phyloP scores from a whole-genome alignment of 108 stramenopile species.

The Fistulifera pelliculosa region DNA sequence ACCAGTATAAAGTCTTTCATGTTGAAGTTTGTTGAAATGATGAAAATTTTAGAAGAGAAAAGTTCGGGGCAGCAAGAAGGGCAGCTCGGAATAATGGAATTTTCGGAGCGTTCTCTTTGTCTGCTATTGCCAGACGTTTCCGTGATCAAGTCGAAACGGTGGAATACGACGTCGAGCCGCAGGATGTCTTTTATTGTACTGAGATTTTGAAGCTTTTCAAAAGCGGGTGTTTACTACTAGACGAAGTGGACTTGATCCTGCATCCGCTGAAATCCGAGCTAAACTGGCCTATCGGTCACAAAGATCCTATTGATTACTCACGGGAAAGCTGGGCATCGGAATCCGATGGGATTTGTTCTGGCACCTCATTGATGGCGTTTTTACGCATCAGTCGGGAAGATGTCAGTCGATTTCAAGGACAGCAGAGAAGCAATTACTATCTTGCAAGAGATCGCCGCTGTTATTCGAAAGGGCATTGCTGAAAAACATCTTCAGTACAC shows the following conservation, averaged over 20 bases:
- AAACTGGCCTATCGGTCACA: slow-evolving; percentile 97
- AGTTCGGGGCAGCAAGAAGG: slow-evolving; percentile 25
- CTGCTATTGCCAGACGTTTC: slow-evolving; percentile 77
- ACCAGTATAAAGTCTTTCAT: slow-evolving; percentile 96
- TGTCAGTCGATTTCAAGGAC: slow-evolving; percentile 83
- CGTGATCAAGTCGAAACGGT: slow-evolving; percentile 66
- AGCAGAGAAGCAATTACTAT: slow-evolving; percentile 79
- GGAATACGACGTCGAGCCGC: slow-evolving; percentile 68
- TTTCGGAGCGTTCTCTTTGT: slow-evolving; percentile 62
- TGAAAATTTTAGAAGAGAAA: slow-evolving; percentile 89
- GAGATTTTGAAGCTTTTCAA: slow-evolving; percentile 89
- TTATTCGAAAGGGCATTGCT: slow-evolving; percentile 77
- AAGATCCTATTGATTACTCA: slow-evolving; percentile 96
- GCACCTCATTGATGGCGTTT: slow-evolving; percentile 90
- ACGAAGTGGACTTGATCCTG: slow-evolving; percentile 96
- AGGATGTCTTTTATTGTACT: slow-evolving; percentile 79
- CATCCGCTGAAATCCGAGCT: slow-evolving; percentile 98
- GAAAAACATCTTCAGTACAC: slow-evolving; percentile 78
- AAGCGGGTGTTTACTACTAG: slow-evolving; percentile 83
- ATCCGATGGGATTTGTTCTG: slow-evolving; percentile 95
- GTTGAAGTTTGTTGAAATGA: slow-evolving; percentile 97
- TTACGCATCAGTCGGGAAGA: slow-evolving; percentile 58
- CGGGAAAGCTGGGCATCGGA: slow-evolving; percentile 77
- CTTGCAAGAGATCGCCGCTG: slow-evolving; percentile 65
- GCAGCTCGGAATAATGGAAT: slow-evolving; percentile 28